Evolutionary conservation across 768 basidiomycete species (phyloP), one percentile per base, ranked within the genome.

Genomic region (Collybiopsis confluens): DNA sequence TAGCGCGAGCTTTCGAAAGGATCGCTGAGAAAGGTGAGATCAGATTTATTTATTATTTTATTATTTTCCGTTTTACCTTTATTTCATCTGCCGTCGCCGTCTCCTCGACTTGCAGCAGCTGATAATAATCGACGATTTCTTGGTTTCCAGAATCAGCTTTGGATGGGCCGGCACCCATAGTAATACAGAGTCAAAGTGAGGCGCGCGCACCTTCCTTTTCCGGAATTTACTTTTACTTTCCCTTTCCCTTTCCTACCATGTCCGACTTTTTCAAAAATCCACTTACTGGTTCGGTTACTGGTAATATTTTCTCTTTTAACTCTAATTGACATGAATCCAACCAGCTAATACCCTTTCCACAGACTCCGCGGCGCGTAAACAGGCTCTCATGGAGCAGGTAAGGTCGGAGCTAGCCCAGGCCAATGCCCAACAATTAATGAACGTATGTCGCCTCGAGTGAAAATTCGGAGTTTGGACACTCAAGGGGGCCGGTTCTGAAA

Each of bases 31-130:
- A 52, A 50, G 23, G 45, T 47, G 42, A 56, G 24, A 47, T 51
- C 40, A 49, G 18, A n/a, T 20, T 30, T 5, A 38, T n/a, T n/a
- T n/a, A n/a, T n/a, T n/a, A n/a, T n/a, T n/a, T n/a, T 21, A 30
- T 6, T 33, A 33, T 6, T 24, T 2, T 16, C 7, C 1, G 18
- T 43, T 47, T 40, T 26, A 83, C 94, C 79, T 87, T 94, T 71
- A 98, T 96, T 66, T 98, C 95, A 40, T 94, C 92, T 18, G 78
- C 68, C 1, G 86, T 87, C 2, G 93, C 94, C 54, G 83, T 79
- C 62, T 95, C 92, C 36, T 85, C 82, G 1, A 97, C 79, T 40
- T 84, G 83, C 3, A 97, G 74, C 15, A 96, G 76, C 49, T 86
- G 73, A 65, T 97, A 97, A 66, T 94, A 96, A 64, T 95, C 87